Base-by-base conservation (phyloP, 2,329 filamentous ascomycete genomes). In the Cladorrhinum sp. region DNA sequence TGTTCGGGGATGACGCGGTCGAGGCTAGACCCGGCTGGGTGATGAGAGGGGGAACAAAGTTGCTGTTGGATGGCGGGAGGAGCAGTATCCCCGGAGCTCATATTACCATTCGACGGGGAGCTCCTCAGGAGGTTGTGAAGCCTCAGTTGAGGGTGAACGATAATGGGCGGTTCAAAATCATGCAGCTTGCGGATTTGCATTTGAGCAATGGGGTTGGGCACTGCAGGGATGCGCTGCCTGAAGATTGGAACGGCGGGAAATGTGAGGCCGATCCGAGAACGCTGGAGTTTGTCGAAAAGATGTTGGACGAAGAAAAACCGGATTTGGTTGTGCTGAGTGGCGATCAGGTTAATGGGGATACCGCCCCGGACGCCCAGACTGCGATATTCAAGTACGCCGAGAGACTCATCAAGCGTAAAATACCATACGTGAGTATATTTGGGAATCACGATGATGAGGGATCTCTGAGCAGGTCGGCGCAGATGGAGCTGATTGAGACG, bases 381-480 rank as follows among this genome's bases (percentile, higher is more conserved):
- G 91, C 93, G 38, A 90, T 99, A 61, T 96, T 96, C 80, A 99
- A 99, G 76, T 92, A 93, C 69, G 90, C 91, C 5, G 87, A 91
- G 52, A 81, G 96, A 12, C 85, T 99, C 55, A 89, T 92, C 64
- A 86, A 92, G 73, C 90, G 90, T 73, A 91, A 92, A 69, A 92
- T 98, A 38, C 95, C 95, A 0, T 98, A 96, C 70, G 81, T 92
- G 16, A 88, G 89, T 62, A 98, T 99, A 62, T 97, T 98, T 70
- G 95, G 95, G 59, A 99, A 99, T 73, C 95, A 99, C 74, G 95
- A 99, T 71, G 93, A 98, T 69, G 93, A 98, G 78, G 88, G 88
- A 32, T 86, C 90, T 50, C 82, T 97, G 65, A 85, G 87, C 16
- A 89, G 95, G 59, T 79, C 83, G 3, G 84, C 85, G 2, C 88